phyloP scores from a whole-genome alignment of 257 asterid species.

The Capsicum baccatum region DNA sequence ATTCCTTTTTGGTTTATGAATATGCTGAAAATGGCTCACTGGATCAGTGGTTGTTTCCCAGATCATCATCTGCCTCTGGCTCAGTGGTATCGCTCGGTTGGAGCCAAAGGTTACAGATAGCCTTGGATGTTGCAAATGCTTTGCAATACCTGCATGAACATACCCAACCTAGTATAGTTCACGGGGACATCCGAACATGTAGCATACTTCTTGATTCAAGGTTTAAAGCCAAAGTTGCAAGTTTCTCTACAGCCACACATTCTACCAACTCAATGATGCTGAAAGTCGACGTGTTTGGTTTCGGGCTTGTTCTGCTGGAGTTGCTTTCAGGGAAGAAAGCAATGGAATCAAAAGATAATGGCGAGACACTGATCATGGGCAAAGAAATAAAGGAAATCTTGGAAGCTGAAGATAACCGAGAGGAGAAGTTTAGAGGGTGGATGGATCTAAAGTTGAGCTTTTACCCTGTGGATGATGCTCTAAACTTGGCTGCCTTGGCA shows the following conservation, averaged over 20 bases:
- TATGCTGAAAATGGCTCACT: conserved; percentile 71
- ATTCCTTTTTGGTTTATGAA: conserved; percentile 62
- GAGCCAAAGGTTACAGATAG: conserved; percentile 63
- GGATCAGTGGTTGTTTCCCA: conserved; percentile 59
- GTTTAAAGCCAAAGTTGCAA: conserved; percentile 67
- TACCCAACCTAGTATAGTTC: conserved; percentile 71
- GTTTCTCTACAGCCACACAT: conserved; percentile 61
- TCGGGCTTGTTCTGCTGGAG: conserved; percentile 73
- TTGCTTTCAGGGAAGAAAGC: conserved; percentile 68
- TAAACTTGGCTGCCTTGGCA: conserved; percentile 68
- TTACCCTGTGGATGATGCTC: conserved; percentile 64
- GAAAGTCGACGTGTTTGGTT: conserved; percentile 70
- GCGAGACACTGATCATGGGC: conserved; percentile 58
- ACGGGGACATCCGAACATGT: conserved; percentile 60
- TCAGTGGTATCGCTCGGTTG: conserved; percentile 44
- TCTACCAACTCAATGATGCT: conserved; percentile 52
- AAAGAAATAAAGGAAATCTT: conserved; percentile 62
- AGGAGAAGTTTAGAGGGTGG: conserved; percentile 67
- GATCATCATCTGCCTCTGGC: conserved; percentile 38
- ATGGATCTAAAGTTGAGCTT: conserved; percentile 57
- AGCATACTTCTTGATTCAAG: conserved; percentile 73
- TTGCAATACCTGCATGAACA: conserved; percentile 86
- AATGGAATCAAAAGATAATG: conserved; percentile 56
- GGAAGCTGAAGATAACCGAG: conserved; percentile 54
- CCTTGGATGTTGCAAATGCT: conserved; percentile 82